Conservation (phyloP, 352 stramenopile genomes). For the Pythium aristosporum region DNA sequence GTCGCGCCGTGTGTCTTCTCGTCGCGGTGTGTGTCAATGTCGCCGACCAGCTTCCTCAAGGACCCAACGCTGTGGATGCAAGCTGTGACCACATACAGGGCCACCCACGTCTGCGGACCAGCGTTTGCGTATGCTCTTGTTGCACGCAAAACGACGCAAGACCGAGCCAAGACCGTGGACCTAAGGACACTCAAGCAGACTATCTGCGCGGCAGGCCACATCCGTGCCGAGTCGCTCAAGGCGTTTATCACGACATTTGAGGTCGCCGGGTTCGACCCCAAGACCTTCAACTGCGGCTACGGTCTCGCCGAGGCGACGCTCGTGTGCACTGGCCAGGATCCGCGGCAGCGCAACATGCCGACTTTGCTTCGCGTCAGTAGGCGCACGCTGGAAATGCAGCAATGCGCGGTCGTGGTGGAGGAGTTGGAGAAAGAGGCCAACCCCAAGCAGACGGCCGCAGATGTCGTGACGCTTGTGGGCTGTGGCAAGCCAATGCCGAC, state of each 20-base stretch:
- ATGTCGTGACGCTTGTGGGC: constrained; percentile 64
- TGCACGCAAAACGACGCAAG: constrained; percentile 73
- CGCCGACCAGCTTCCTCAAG: constrained; percentile 86
- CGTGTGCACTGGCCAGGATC: constrained; percentile 73
- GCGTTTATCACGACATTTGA: constrained; percentile 72
- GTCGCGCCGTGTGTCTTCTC: constrained; percentile 76
- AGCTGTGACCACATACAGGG: constrained; percentile 69
- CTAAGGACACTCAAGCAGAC: constrained; percentile 65
- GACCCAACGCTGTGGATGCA: constrained; percentile 83
- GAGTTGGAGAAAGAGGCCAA: constrained; percentile 22
- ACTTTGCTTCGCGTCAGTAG: constrained; percentile 73
- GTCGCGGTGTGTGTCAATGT: constrained; percentile 95
- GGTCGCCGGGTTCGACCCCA: constrained; percentile 52
- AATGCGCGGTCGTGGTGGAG: constrained; percentile 40
- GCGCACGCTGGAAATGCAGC: constrained; percentile 51
- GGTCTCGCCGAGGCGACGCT: constrained; percentile 82
- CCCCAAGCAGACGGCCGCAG: constrained; percentile 27
- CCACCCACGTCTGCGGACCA: constrained; percentile 71
- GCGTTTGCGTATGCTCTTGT: constrained; percentile 82
- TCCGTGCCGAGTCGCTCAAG: constrained; percentile 73
- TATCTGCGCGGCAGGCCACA: constrained; percentile 81
- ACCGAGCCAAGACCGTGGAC: constrained; percentile 57
- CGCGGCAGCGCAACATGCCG: constrained; percentile 42
- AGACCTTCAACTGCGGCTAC: constrained; percentile 83
- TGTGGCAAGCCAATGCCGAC: constrained; percentile 80